A percentile compares a stretch with the other conserved stretches of the same genome.
phyloP scores from a whole-genome alignment of 1,139 yeast genomes.

The Nadsonia commutata region DNA sequence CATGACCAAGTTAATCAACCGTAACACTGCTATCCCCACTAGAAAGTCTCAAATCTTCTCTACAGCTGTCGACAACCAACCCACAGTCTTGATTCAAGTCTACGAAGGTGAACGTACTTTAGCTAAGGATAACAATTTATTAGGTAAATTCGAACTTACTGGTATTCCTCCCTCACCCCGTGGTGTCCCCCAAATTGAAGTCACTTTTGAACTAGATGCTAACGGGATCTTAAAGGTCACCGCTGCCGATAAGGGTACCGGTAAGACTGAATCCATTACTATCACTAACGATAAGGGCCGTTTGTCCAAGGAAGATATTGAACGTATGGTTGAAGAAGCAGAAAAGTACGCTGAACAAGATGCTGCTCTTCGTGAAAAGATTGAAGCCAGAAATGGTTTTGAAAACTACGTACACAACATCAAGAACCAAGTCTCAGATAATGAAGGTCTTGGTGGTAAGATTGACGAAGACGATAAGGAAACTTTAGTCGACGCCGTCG shows the following conservation, averaged over 20 bases:
- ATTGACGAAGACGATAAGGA: conserved; percentile 87
- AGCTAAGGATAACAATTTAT: conserved; percentile 86
- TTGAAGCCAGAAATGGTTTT: conserved; percentile 73
- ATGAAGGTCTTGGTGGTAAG: conserved; percentile 56
- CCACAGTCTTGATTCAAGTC: conserved; percentile 90
- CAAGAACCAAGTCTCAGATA: conserved; percentile 64
- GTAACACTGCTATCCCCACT: conserved; percentile 95
- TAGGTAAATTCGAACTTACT: conserved; percentile 89
- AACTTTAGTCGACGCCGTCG: conserved; percentile 72
- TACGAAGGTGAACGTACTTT: conserved; percentile 96
- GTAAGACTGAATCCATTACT: conserved; percentile 85
- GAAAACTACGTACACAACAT: conserved; percentile 82
- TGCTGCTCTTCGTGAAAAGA: conserved; percentile 63
- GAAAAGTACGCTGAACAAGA: conserved; percentile 85
- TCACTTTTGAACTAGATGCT: conserved; percentile 86
- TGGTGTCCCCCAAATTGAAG: conserved; percentile 96
- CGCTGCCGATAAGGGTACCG: conserved; percentile 93
- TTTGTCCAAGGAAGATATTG: conserved; percentile 79
- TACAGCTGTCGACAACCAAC: conserved; percentile 94
- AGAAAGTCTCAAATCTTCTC: conserved; percentile 94
- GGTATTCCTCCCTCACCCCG: conserved; percentile 98
- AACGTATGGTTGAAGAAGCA: conserved; percentile 90
- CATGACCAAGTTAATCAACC: conserved; percentile 91
- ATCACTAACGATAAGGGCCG: conserved; percentile 97
- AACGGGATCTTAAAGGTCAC: conserved; percentile 90